Evolutionary conservation across 2,329 filamentous ascomycete species (phyloP).

Genomic region (Clonostachys byssicola): DNA sequence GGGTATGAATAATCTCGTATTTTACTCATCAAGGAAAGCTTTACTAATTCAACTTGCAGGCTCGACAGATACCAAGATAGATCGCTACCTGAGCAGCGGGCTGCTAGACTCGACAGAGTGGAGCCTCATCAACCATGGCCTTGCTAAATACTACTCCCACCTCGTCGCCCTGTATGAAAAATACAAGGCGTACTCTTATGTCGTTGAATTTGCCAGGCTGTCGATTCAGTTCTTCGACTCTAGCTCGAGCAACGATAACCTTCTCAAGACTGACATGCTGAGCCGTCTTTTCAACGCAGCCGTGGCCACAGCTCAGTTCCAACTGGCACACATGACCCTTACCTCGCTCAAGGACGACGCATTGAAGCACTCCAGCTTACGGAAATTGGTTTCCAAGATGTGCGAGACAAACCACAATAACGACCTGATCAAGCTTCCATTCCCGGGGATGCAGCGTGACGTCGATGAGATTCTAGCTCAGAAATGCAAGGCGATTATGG

Average conservation of each 20-base stretch:
- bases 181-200: constrained; percentile 71
- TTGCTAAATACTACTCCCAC: constrained; percentile 83
- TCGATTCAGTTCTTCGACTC: constrained; percentile 59
- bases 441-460: constrained; percentile 70
- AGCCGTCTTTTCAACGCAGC: constrained; percentile 81
- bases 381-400: constrained; percentile 66
- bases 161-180: constrained; percentile 79
- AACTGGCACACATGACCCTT: constrained; percentile 77
- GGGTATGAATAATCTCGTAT: constrained; percentile 50
- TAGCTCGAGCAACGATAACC: constrained; percentile 18
- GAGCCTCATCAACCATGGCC: constrained; percentile 64
- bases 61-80: constrained; percentile 36
- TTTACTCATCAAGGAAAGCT: neutral
- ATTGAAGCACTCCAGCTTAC: constrained; percentile 68
- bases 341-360: constrained; percentile 67
- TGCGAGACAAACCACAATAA: constrained; percentile 61
- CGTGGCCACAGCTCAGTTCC: constrained; percentile 73
- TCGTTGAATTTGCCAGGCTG: constrained; percentile 77
- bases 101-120: constrained; percentile 76
- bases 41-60: constrained; percentile 23
- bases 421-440: constrained; percentile 71
- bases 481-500: constrained; percentile 65
- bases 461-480: constrained; percentile 76
- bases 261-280: constrained; percentile 67
- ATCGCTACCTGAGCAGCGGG: constrained; percentile 51